A percentile compares a stretch with the other conserved stretches of the same genome.
Conservation (phyloP, 1,139 yeast species). For the Taiozyma onychis region DNA sequence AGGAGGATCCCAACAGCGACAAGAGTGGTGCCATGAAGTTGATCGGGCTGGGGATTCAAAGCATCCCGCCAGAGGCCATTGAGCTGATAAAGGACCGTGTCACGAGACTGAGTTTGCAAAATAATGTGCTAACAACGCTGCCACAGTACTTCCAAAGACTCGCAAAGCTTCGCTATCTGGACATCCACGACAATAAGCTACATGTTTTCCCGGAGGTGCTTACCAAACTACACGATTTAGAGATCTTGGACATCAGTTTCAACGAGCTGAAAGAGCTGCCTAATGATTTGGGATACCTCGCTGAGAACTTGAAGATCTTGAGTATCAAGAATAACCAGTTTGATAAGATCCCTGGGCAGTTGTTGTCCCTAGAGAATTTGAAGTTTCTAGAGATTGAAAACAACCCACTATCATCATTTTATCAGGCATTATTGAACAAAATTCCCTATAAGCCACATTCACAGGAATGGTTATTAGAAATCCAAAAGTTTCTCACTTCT, state of each 20-base stretch:
- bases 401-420: slow-evolving; percentile 57
- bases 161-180: slow-evolving; percentile 51
- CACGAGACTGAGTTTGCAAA: slow-evolving; percentile 49
- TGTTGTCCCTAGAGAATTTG: slow-evolving; percentile 48
- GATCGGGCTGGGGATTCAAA: slow-evolving; percentile 29
- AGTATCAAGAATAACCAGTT: slow-evolving; percentile 61
- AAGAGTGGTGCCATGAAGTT: slow-evolving; percentile 22
- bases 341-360: slow-evolving; percentile 49
- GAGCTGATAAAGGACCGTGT: slow-evolving; percentile 36
- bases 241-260: slow-evolving; percentile 62
- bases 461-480: slow-evolving; percentile 50
- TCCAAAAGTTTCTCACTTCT: slow-evolving; percentile 36
- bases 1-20: slow-evolving; percentile 11
- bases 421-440: slow-evolving; percentile 31
- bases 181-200: slow-evolving; percentile 57
- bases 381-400: slow-evolving; percentile 64
- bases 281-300: slow-evolving; percentile 34
- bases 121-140: slow-evolving; percentile 41
- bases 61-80: slow-evolving; percentile 34
- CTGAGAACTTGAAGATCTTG: slow-evolving; percentile 42
- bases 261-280: slow-evolving; percentile 47
- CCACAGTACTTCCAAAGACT: slow-evolving; percentile 45
- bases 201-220: slow-evolving; percentile 46
- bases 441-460: slow-evolving; percentile 34
- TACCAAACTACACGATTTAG: slow-evolving; percentile 41